phyloP scores from a whole-genome alignment of 2,329 filamentous ascomycete genomes.

The Colletotrichum magnum region DNA sequence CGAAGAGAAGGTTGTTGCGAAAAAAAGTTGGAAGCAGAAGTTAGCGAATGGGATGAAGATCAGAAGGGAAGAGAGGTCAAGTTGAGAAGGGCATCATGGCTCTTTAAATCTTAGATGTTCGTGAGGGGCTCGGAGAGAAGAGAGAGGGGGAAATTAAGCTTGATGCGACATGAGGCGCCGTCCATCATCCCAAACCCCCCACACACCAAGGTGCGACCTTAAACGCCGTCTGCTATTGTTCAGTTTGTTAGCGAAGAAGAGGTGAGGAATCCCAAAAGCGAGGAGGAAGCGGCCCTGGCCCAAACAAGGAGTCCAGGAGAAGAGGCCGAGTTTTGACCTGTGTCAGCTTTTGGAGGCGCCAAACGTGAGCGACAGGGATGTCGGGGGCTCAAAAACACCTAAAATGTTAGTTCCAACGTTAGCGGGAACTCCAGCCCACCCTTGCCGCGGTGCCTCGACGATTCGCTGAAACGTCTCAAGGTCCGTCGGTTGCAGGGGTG shows the following conservation, averaged over 20 bases:
- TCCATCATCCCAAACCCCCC: constrained; percentile 17
- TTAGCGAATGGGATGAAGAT: constrained; percentile 19
- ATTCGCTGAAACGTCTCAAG: constrained; percentile 40
- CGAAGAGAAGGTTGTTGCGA: constrained; percentile 21
- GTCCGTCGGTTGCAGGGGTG: constrained; percentile 29
- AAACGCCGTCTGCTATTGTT: constrained; percentile 4
- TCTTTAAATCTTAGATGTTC: constrained; percentile 7
- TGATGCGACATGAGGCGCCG: constrained; percentile 29
- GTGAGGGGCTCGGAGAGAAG: not conserved
- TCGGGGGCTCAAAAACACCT: not conserved
- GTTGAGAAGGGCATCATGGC: not conserved
- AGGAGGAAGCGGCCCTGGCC: constrained; percentile 23
- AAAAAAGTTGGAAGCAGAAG: constrained; percentile 10
- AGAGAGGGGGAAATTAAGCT: constrained; percentile 21
- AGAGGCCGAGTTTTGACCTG: constrained; percentile 24
- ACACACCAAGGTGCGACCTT: constrained; percentile 27
- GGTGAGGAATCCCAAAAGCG: not conserved
- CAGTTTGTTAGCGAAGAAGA: not conserved
- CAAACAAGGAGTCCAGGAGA: constrained; percentile 35
- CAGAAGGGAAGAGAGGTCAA: not conserved
- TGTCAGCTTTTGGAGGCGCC: constrained; percentile 14
- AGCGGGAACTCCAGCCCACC: no score
- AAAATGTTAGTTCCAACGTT: no score
- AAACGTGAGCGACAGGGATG: constrained; percentile 4
- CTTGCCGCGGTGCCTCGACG: constrained; percentile 4